Evolutionary conservation across 805 yeast species (phyloP).

Genomic region (Spencermartinsiella europaea): DNA sequence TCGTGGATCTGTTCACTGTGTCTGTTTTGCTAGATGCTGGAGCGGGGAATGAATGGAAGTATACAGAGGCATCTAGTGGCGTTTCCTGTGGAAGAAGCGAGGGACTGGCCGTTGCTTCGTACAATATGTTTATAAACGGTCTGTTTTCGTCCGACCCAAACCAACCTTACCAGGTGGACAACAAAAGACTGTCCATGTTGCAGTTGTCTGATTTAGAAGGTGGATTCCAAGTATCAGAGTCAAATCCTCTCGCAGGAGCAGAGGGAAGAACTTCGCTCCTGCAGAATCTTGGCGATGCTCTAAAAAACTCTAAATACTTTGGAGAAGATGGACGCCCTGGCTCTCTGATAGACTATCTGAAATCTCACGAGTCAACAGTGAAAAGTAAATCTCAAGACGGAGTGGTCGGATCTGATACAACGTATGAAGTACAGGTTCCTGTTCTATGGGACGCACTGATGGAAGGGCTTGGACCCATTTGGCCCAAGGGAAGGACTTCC

Average conservation of each 20-base stretch:
- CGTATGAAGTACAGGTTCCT: conserved; percentile 37
- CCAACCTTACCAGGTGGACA: conserved; percentile 40
- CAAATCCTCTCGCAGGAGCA: conserved; percentile 49
- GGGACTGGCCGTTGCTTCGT: conserved; percentile 59
- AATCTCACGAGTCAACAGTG: conserved; percentile 11
- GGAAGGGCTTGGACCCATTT: conserved; percentile 51
- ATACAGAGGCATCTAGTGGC: conserved; percentile 35
- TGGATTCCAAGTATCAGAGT: conserved; percentile 45
- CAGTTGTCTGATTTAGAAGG: conserved; percentile 33
- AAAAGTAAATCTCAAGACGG: conserved; percentile 9
- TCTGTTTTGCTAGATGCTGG: conserved; percentile 66
- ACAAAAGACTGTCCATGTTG: conserved; percentile 36
- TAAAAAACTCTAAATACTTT: conserved; percentile 41
- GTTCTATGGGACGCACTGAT: conserved; percentile 51
- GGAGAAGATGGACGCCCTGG: conserved; percentile 49
- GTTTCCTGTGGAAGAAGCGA: conserved; percentile 45
- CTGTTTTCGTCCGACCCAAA: conserved; percentile 36
- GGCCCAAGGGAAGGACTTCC: conserved; percentile 56
- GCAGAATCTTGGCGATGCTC: conserved; percentile 44
- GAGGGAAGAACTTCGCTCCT: conserved; percentile 49
- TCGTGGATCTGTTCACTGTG: conserved; percentile 54
- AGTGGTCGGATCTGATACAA: conserved; percentile 6
- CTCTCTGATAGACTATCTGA: conserved; percentile 45
- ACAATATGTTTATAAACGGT: conserved; percentile 50
- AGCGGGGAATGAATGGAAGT: conserved; percentile 58